Conservation (phyloP, 164 flowering plant species). For the Tetrastigma voinierianum region DNA sequence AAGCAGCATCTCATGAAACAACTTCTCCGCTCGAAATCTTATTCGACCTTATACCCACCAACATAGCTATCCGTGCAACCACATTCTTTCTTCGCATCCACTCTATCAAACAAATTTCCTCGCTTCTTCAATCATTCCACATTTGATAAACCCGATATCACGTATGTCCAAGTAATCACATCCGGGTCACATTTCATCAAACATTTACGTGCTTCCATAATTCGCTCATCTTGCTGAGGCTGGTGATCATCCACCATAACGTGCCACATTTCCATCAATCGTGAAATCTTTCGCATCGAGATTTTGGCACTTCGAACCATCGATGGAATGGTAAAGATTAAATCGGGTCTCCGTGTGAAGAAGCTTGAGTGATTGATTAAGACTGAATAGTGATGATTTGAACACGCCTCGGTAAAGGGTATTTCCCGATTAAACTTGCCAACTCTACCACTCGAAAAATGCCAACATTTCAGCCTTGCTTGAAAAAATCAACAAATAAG, state of each 20-base stretch:
- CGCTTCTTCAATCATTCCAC: conserved; percentile 35
- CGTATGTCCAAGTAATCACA: conserved; percentile 28
- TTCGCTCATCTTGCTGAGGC: conserved; percentile 24
- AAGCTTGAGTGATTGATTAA: background rate
- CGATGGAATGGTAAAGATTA: background rate
- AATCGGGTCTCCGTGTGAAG: background rate
- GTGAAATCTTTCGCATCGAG: conserved; percentile 16
- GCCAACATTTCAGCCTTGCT: conserved; percentile 4
- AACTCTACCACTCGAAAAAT: background rate
- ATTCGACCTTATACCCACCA: conserved; percentile 26
- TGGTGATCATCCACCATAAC: conserved; percentile 22
- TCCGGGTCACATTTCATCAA: conserved; percentile 38
- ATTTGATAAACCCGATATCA: conserved; percentile 32
- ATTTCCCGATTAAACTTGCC: background rate
- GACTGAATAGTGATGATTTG: background rate
- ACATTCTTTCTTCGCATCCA: conserved; percentile 30
- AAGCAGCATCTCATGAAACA: conserved; percentile 35
- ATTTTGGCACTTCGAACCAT: background rate
- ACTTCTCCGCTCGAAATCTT: conserved; percentile 25
- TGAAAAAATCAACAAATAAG: no score
- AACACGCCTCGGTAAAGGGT: background rate
- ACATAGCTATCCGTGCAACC: conserved; percentile 36
- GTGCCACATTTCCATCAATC: conserved; percentile 15
- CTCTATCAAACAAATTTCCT: conserved; percentile 27
- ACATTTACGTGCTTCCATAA: conserved; percentile 27